Evolutionary conservation across 805 yeast species (phyloP).

Genomic region (Suhomyces vadensis): DNA sequence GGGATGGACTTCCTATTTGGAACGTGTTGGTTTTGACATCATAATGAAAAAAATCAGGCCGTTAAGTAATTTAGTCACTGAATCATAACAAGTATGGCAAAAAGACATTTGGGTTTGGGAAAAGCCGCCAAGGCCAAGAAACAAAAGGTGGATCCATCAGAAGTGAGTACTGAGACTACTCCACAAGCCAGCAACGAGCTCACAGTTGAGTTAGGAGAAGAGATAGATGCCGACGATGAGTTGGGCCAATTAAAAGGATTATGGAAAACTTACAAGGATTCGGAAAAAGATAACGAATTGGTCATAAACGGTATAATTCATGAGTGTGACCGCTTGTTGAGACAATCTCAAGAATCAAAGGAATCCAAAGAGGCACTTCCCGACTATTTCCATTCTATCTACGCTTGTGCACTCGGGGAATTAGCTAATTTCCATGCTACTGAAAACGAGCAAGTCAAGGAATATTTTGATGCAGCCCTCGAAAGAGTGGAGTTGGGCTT

Average conservation of each 20-base stretch:
- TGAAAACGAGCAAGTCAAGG: constrained; percentile 47
- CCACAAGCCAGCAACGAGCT: constrained; percentile 27
- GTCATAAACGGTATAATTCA: constrained; percentile 84
- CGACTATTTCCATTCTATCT: constrained; percentile 66
- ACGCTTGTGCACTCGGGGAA: constrained; percentile 70
- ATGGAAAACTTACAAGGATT: constrained; percentile 60
- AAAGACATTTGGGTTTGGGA: constrained; percentile 43
- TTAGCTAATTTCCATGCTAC: constrained; percentile 56
- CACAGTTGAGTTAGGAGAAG: constrained; percentile 66
- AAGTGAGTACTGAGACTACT: constrained; percentile 8
- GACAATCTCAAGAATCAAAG: constrained; percentile 34
- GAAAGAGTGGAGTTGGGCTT: constrained; percentile 68
- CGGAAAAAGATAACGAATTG: constrained; percentile 62
- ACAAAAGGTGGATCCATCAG: constrained; percentile 16
- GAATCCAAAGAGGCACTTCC: constrained; percentile 23
- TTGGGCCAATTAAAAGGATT: constrained; percentile 72
- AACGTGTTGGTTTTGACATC: not conserved
- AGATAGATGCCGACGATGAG: constrained; percentile 74
- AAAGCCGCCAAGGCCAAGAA: constrained; percentile 30
- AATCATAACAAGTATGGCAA: constrained; percentile 13
- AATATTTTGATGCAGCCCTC: constrained; percentile 67
- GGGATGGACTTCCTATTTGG: not conserved
- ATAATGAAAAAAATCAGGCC: not conserved
- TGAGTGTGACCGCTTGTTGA: constrained; percentile 80
- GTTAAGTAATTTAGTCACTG: not conserved